A percentile compares a stretch with the other conserved stretches of the same genome.
Conservation (phyloP, 768 basidiomycete genomes). For the Saitozyma podzolica region DNA sequence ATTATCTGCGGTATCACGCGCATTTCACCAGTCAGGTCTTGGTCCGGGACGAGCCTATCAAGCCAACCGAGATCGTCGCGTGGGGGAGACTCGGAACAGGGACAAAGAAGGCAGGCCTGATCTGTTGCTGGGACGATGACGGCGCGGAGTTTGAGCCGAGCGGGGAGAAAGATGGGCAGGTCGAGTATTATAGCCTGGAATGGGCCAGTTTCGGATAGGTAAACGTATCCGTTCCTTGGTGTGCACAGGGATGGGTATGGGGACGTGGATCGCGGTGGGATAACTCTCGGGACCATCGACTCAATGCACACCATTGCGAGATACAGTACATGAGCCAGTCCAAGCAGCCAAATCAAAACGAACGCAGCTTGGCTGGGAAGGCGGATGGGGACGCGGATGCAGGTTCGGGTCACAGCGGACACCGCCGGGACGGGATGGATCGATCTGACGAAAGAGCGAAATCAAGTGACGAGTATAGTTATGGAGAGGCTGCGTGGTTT, state of each 20-base stretch:
- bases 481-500: no score
- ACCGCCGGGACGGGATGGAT: no score
- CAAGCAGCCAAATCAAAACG: no score
- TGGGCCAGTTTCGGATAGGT: conserved; percentile 53
- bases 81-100: conserved; percentile 94
- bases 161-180: conserved; percentile 60
- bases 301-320: neutral
- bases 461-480: no score
- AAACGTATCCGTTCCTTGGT: neutral
- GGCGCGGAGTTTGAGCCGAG: conserved; percentile 56
- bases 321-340: neutral
- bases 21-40: conserved; percentile 88
- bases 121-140: conserved; percentile 80
- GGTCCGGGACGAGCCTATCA: conserved; percentile 60
- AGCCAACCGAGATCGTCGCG: conserved; percentile 92
- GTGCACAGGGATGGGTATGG: no score
- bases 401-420: no score
- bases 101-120: conserved; percentile 90
- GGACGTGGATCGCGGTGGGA: no score
- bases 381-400: no score
- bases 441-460: no score
- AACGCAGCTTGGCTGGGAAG: no score
- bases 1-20: conserved; percentile 93
- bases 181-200: conserved; percentile 53
- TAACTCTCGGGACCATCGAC: no score